Conservation (phyloP, 305 asterid genomes). For the Nicotiana rustica region DNA sequence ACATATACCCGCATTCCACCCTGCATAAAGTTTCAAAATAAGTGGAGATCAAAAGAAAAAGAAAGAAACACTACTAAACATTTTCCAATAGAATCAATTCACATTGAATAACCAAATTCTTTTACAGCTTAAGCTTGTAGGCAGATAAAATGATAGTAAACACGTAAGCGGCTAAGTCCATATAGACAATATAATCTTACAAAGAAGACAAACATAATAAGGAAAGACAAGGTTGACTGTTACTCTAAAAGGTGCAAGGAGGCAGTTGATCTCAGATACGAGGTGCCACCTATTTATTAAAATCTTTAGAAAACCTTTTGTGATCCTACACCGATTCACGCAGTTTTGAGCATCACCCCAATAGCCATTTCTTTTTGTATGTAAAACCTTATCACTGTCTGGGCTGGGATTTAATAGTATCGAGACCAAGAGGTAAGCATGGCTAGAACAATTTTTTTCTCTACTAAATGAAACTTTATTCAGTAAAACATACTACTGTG, state of each 20-base stretch:
- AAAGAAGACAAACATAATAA: neutral
- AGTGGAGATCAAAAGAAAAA: constrained; percentile 15
- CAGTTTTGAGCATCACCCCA: neutral
- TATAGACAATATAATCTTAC: neutral
- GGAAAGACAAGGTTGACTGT: neutral
- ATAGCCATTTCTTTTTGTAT: constrained; percentile 2
- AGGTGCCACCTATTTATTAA: constrained; percentile 24
- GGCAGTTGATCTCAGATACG: neutral
- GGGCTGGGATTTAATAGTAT: neutral
- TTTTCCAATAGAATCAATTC: constrained; percentile 4
- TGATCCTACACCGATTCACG: neutral
- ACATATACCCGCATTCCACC: constrained; percentile 58
- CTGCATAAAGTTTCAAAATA: constrained; percentile 43
- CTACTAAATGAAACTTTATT: neutral
- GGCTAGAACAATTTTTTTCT: neutral
- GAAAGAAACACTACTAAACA: neutral
- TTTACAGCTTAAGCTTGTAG: neutral
- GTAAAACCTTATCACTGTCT: neutral
- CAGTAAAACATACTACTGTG: neutral
- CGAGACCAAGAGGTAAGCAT: neutral
- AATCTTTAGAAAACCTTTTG: neutral
- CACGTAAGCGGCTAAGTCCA: constrained; percentile 1
- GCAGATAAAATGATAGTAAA: constrained; percentile 17
- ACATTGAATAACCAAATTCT: constrained; percentile 8
- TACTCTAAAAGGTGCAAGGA: constrained; percentile 7